Conservation (phyloP, 2,329 filamentous ascomycete genomes). For the Monilinia fructigena region DNA sequence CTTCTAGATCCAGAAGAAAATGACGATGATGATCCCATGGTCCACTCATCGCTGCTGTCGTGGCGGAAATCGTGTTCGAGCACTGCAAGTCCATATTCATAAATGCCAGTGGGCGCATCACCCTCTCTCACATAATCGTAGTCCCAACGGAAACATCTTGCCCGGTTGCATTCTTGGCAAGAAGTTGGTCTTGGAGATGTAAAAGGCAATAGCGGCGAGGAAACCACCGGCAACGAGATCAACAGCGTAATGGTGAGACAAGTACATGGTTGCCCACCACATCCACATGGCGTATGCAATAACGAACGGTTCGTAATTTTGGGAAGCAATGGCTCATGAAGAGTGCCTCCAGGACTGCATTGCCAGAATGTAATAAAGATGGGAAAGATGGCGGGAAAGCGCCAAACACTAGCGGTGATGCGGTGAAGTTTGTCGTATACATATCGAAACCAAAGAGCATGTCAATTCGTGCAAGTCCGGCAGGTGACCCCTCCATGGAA, state of each 20-base stretch:
- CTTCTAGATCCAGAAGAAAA: constrained; percentile 40
- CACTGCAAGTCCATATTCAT: constrained; percentile 49
- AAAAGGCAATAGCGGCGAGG: constrained; percentile 75
- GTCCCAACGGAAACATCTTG: constrained; percentile 88
- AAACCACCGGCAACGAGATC: constrained; percentile 86
- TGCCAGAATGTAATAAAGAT: constrained; percentile 90
- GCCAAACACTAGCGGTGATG: constrained; percentile 87
- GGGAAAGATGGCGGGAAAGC: constrained; percentile 91
- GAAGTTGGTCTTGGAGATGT: constrained; percentile 76
- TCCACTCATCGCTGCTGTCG: constrained; percentile 81
- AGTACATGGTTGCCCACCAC: constrained; percentile 98
- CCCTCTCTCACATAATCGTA: constrained; percentile 94
- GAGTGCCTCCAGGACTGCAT: constrained; percentile 82
- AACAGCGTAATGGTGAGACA: constrained; percentile 95
- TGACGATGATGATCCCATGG: constrained; percentile 74
- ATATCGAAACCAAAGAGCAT: constrained; percentile 86
- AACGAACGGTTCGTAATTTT: constrained; percentile 71
- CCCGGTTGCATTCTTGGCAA: constrained; percentile 78
- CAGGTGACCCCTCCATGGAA: constrained; percentile 84
- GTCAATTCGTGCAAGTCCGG: constrained; percentile 85
- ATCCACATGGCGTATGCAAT: constrained; percentile 86
- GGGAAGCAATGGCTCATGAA: constrained; percentile 95
- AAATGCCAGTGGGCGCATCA: constrained; percentile 57
- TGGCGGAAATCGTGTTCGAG: constrained; percentile 34
- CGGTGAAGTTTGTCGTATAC: constrained; percentile 89